Evolutionary conservation across 176 grass and related monocot species (phyloP).

Genomic region (Puya raimondii): DNA sequence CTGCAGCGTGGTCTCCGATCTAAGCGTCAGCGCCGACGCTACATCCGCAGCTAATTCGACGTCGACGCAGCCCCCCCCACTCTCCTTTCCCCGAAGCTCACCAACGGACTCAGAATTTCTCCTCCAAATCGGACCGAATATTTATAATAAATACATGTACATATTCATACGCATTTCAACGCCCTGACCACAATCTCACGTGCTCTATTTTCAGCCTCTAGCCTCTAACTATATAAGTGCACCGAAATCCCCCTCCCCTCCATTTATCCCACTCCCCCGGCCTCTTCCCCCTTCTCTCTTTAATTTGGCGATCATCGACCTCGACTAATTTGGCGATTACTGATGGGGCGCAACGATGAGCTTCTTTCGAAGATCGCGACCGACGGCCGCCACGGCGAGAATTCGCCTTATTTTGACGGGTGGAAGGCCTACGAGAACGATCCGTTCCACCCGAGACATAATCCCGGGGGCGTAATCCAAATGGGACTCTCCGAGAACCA

Average conservation of each 20-base stretch:
- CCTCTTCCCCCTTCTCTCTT: background rate
- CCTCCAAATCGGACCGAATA: too few relatives aligned
- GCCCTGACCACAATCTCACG: too few relatives aligned
- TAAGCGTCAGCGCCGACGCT: background rate
- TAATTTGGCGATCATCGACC: background rate
- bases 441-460: slow-evolving; percentile 46
- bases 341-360: background rate
- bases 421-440: slow-evolving; percentile 86
- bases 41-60: background rate
- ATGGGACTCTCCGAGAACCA: slow-evolving; percentile 93
- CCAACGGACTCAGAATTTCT: background rate
- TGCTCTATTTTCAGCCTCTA: too few relatives aligned
- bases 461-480: slow-evolving; percentile 63
- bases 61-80: background rate
- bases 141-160: too few relatives aligned
- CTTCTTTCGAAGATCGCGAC: slow-evolving; percentile 56
- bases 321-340: background rate
- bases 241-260: too few relatives aligned
- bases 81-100: background rate
- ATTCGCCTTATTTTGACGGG: slow-evolving; percentile 71
- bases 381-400: slow-evolving; percentile 77
- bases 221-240: too few relatives aligned
- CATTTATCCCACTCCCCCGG: background rate
- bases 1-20: background rate
- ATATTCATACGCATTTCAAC: too few relatives aligned